These are phyloP conservation scores for Syzygium jambos DNA, from an alignment of 345 rosid species.

Conservation along the genomic window DNA sequence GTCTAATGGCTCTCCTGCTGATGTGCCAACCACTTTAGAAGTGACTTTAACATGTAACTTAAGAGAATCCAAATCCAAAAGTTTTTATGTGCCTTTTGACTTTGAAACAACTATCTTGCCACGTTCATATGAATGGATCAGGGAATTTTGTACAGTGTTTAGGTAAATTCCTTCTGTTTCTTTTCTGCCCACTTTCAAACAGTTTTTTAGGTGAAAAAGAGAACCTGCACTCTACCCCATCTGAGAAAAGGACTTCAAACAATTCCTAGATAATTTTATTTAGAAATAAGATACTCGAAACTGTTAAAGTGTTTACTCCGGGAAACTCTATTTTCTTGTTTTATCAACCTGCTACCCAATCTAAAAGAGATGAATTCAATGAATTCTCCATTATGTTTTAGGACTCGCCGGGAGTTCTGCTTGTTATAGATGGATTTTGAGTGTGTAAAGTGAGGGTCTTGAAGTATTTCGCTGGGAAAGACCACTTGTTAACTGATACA, in stretches of 20 bases:
- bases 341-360: neutral
- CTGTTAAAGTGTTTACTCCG: neutral
- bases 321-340: neutral
- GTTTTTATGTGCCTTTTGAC: neutral
- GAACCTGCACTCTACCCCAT: neutral
- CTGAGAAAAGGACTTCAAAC: neutral
- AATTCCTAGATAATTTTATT: neutral
- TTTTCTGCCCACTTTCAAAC: neutral
- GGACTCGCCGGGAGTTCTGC: neutral
- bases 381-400: neutral
- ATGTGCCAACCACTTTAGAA: neutral
- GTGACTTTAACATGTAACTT: neutral
- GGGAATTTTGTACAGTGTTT: neutral
- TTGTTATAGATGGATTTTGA: neutral
- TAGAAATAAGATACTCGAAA: neutral
- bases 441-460: neutral
- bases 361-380: neutral
- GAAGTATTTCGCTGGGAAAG: neutral
- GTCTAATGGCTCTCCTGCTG: neutral
- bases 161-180: neutral
- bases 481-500: neutral
- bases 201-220: neutral
- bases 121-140: neutral
- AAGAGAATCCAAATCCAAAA: neutral
- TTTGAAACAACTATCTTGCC: neutral